Evolutionary conservation across 352 stramenopile species (phyloP).

Genomic region (Phytophthora lateralis): DNA sequence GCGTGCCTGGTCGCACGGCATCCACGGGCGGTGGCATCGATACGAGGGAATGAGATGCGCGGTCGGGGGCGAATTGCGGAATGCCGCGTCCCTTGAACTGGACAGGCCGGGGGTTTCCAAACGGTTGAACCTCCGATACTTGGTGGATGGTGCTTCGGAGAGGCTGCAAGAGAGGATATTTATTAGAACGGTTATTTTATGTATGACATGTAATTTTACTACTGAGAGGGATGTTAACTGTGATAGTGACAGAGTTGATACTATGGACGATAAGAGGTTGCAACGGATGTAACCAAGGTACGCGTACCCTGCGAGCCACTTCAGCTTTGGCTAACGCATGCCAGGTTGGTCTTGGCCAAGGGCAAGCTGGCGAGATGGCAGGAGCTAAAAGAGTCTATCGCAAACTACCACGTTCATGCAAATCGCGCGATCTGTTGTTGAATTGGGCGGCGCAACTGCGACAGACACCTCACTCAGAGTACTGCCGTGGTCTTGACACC

Average conservation of each 20-base stretch:
- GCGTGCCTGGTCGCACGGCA: constrained; percentile 23
- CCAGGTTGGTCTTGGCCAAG: no score
- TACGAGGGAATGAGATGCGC: constrained; percentile 1
- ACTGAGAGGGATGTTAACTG: background rate
- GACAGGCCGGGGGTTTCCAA: constrained; percentile 20
- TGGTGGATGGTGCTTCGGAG: background rate
- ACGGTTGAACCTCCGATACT: constrained; percentile 20
- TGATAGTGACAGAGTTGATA: background rate
- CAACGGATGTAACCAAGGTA: constrained; percentile 2
- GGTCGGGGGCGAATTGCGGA: constrained; percentile 16
- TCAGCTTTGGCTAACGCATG: no score
- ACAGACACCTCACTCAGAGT: no score
- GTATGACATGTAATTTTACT: background rate
- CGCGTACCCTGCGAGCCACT: background rate
- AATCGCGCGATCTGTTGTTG: no score
- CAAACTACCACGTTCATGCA: background rate
- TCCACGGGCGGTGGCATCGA: constrained; percentile 37
- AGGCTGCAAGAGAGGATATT: background rate
- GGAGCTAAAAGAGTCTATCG: background rate
- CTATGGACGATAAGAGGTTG: background rate
- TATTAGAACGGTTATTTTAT: background rate
- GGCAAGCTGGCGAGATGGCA: background rate
- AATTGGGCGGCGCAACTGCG: no score
- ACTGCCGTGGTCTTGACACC: no score
- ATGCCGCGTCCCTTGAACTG: constrained; percentile 16